Evolutionary conservation across 257 asterid species (phyloP).

Genomic region (Verbascum thapsus): DNA sequence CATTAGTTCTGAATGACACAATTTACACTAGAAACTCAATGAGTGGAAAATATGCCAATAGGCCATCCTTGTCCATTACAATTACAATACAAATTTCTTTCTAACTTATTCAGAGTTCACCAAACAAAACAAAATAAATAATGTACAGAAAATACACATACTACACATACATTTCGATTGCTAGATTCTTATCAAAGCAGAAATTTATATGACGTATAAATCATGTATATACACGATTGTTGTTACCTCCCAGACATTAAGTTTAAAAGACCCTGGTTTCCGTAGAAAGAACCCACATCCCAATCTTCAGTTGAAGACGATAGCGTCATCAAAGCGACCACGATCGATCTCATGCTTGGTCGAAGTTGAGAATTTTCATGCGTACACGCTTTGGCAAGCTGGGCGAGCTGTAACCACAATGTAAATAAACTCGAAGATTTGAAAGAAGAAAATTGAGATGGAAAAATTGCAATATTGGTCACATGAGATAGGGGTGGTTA

Average conservation of each 20-base stretch:
- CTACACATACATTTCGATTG: background rate
- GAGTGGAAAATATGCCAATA: too few species aligned
- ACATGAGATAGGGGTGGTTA: too few species aligned
- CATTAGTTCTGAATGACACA: too few species aligned
- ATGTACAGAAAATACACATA: constrained; percentile 1
- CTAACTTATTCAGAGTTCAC: background rate
- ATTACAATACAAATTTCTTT: too few species aligned
- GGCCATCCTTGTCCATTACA: too few species aligned
- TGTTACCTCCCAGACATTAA: constrained; percentile 75
- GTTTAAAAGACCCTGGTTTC: constrained; percentile 64
- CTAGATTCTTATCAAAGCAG: constrained; percentile 1
- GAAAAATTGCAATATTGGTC: too few species aligned
- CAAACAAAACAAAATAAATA: constrained; percentile 2
- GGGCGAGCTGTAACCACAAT: constrained; percentile 56
- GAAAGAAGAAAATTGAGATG: background rate
- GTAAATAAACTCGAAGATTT: background rate
- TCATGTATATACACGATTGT: background rate
- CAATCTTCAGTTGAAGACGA: constrained; percentile 88
- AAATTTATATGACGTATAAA: background rate
- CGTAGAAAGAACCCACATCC: constrained; percentile 84
- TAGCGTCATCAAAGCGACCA: constrained; percentile 86
- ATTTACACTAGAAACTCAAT: too few species aligned
- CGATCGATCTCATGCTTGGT: constrained; percentile 88
- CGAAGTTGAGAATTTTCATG: constrained; percentile 83
- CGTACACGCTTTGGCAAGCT: constrained; percentile 86